These are phyloP conservation scores for Rubia yunnanensis DNA, from an alignment of 257 asterid species.

Conservation along the genomic window DNA sequence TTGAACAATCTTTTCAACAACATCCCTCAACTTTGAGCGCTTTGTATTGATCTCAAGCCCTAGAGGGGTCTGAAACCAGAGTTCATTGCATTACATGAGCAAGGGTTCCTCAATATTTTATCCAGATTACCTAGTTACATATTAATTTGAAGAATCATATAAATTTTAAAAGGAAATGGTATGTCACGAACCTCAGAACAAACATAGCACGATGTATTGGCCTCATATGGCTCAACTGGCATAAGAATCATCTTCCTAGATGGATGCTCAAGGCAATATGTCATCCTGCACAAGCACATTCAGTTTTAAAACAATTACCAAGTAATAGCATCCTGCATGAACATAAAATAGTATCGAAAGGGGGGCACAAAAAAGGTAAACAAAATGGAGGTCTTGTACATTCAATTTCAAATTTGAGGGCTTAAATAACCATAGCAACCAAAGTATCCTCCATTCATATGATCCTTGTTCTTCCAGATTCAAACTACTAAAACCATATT, in stretches of 20 bases:
- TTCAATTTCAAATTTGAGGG: neutral
- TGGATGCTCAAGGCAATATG: constrained; percentile 94
- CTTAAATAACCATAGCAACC: neutral
- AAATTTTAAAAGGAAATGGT: neutral
- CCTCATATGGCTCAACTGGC: constrained; percentile 96
- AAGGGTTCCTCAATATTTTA: neutral
- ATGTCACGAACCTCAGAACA: constrained; percentile 74
- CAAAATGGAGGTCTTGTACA: neutral
- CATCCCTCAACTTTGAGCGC: constrained; percentile 75
- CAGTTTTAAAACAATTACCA: neutral
- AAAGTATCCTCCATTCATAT: neutral
- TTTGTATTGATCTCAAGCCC: constrained; percentile 75
- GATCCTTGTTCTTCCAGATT: neutral
- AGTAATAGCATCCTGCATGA: neutral
- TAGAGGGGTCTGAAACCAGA: constrained; percentile 70
- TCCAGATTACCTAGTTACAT: neutral
- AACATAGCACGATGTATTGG: constrained; percentile 81
- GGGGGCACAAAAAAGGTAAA: neutral
- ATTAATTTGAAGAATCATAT: neutral
- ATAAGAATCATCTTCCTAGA: constrained; percentile 84
- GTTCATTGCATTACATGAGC: constrained; percentile 16
- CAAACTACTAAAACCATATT: neutral
- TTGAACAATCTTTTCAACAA: constrained; percentile 82
- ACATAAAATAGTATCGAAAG: neutral
- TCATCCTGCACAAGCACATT: constrained; percentile 60